Base-by-base conservation (phyloP, 2,329 filamentous ascomycete genomes). In the Shiraia sp. region DNA sequence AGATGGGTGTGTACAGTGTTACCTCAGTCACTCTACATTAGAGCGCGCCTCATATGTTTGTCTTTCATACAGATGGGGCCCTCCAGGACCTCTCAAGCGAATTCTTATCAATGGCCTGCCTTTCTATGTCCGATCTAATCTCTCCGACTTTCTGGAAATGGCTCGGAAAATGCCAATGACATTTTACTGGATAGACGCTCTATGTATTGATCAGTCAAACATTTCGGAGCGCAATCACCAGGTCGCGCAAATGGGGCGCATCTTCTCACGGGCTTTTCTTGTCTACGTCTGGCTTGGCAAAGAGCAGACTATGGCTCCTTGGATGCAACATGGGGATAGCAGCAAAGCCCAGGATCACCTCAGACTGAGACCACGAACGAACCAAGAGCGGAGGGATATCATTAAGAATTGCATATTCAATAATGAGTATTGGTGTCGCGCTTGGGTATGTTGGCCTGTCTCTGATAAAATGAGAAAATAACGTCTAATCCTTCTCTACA, bases 241-340 rank as follows among this genome's bases (percentile, higher is more conserved):
- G 24, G 41, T 55, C 13, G 25, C 35, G 4, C 40, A 51, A 10
- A 55, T 55, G 51, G 47, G 43, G 5, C 17, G 32, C 4, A 48
- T 51, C 2, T 55, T 43, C n/a, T 31, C 38, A 3, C 14, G 15
- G 2, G 42, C 46, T 5, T 32, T 15, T 13, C 14, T 16, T 7
- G 42, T 46, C 2, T 33, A 42, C 17, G 16, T 45, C 1, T 49
- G 45, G 45, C 37, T 45, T 15, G 45, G 45, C 6, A 42, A 42
- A 30, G n/a, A 26, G 12, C 32, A 37, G 10, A 22, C 34, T 12
- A 44, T 39, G 39, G 32, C 32, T 22, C 39, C 39, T 2, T 39
- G 14, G 16, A 32, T 35, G 26, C 17, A 28, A 15, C 26, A 38
- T 26, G 24, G 32, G 4, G 27, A 26, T 6, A 36, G 31, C 22